Evolutionary conservation across 352 stramenopile genomes (phyloP).

Genomic region (Phytophthora fragariae): DNA sequence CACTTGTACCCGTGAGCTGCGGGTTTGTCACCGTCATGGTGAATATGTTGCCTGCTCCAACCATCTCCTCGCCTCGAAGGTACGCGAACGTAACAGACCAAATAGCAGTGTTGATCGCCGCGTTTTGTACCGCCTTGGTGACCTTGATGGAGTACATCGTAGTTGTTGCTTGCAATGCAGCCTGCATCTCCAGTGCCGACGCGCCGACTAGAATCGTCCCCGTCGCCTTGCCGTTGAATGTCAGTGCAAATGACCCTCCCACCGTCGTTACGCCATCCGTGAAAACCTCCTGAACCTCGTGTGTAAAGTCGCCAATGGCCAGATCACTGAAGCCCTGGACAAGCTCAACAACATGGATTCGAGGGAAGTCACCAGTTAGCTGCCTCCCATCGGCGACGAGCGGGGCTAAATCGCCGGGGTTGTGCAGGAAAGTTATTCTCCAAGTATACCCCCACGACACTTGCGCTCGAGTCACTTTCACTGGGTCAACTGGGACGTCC

Average conservation of each 20-base stretch:
- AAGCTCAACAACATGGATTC: conserved; percentile 79
- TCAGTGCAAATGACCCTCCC: conserved; percentile 87
- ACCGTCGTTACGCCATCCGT: conserved; percentile 44
- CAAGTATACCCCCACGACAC: conserved; percentile 93
- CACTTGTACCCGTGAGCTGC: conserved; percentile 68
- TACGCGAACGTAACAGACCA: conserved; percentile 97
- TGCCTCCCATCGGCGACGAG: conserved; percentile 84
- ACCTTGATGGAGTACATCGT: conserved; percentile 90
- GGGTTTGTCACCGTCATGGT: conserved; percentile 70
- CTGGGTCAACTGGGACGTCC: conserved; percentile 75
- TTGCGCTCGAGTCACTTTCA: conserved; percentile 68
- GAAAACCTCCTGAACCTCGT: conserved; percentile 67
- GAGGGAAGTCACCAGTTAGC: conserved; percentile 90
- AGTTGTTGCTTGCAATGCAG: conserved; percentile 70
- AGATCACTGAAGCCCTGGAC: conserved; percentile 50
- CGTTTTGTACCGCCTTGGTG: conserved; percentile 47
- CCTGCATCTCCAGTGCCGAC: conserved; percentile 88
- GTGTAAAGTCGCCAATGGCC: conserved; percentile 93
- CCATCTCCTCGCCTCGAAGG: conserved; percentile 90
- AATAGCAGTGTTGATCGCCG: conserved; percentile 63
- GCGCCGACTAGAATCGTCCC: conserved; percentile 74
- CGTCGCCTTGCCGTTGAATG: conserved; percentile 91
- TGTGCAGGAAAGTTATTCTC: conserved; percentile 93
- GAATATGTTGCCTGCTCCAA: conserved; percentile 92
- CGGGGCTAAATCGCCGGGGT: conserved; percentile 87